phyloP scores from a whole-genome alignment of 2,329 filamentous ascomycete species.

The Phyllosticta citrichinensis region DNA sequence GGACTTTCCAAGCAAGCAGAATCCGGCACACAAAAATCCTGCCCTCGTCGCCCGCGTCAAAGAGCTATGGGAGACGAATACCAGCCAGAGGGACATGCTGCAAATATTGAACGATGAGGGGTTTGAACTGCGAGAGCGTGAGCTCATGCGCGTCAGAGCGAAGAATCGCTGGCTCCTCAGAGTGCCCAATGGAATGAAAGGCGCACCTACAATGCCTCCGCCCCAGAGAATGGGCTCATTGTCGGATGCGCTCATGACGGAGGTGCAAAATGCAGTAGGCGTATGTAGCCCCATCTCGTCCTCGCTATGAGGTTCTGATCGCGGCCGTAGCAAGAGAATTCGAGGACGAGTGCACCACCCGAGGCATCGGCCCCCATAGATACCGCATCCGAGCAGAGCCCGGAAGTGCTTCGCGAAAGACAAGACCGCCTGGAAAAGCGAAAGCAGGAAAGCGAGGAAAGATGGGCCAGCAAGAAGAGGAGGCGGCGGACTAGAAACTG shows the following conservation, averaged over 20 bases:
- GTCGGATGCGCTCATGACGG: slow-evolving; percentile 2
- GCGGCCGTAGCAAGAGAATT: neutral
- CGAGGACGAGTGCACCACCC: neutral
- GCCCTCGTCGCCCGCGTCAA: slow-evolving; percentile 58
- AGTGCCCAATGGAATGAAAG: slow-evolving; percentile 48
- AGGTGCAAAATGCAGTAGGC: slow-evolving; percentile 4
- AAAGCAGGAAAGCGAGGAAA: slow-evolving; percentile 51
- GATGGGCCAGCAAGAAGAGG: slow-evolving; percentile 54
- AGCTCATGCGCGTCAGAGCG: slow-evolving; percentile 58
- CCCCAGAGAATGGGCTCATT: neutral
- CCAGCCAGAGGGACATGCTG: slow-evolving; percentile 60
- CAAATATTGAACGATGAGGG: slow-evolving; percentile 60
- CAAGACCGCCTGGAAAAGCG: slow-evolving; percentile 45
- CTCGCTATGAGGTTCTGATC: neutral
- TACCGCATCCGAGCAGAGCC: slow-evolving; percentile 26
- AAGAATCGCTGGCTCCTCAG: slow-evolving; percentile 60
- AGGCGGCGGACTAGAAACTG: slow-evolving; percentile 59
- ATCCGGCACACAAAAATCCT: slow-evolving; percentile 59
- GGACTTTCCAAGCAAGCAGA: slow-evolving; percentile 68
- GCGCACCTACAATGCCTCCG: neutral
- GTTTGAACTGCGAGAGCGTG: slow-evolving; percentile 60
- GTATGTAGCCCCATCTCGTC: neutral
- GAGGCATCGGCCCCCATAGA: neutral
- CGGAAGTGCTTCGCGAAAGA: slow-evolving; percentile 42
- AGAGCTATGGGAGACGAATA: slow-evolving; percentile 69